These are phyloP conservation scores for Ophiobolus disseminans DNA, from an alignment of 2,329 filamentous ascomycete species.

Conservation along the genomic window DNA sequence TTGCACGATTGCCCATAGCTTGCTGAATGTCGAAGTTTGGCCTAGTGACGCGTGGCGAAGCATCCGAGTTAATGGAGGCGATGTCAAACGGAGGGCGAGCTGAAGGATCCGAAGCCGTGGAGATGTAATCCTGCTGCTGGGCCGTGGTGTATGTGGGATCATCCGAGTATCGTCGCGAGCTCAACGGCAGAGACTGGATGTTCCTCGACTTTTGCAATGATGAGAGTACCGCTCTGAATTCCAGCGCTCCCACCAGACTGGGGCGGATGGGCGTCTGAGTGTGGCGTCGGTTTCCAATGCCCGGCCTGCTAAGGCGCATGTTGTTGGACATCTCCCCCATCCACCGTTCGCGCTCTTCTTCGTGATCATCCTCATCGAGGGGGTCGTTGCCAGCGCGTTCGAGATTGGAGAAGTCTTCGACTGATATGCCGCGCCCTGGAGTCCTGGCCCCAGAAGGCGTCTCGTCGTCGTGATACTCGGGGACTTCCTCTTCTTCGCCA, in stretches of 20 bases:
- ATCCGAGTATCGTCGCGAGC: constrained; percentile 73
- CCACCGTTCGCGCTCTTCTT: constrained; percentile 68
- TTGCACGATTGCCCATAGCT: constrained; percentile 41
- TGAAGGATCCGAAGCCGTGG: constrained; percentile 58
- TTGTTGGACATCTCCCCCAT: constrained; percentile 86
- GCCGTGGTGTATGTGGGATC: constrained; percentile 58
- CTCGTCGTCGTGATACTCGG: constrained; percentile 62
- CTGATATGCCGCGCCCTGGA: constrained; percentile 58
- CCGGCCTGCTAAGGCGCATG: constrained; percentile 83
- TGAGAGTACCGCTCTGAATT: constrained; percentile 90
- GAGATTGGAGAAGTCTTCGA: constrained; percentile 69
- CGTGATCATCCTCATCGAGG: constrained; percentile 64
- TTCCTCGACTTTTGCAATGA: constrained; percentile 84
- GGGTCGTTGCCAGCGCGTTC: constrained; percentile 67
- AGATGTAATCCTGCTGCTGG: constrained; percentile 57
- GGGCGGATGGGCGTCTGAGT: constrained; percentile 86
- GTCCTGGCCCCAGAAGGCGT: constrained; percentile 49
- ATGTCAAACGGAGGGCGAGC: constrained; percentile 47
- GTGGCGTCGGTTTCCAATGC: constrained; percentile 69
- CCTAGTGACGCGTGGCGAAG: constrained; percentile 29
- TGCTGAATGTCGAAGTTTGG: constrained; percentile 41
- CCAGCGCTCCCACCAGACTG: constrained; percentile 89
- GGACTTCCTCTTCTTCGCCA: constrained; percentile 65
- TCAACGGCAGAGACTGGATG: constrained; percentile 72
- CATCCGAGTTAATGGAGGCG: constrained; percentile 21